phyloP scores from a whole-genome alignment of 1,284 basidiomycete genomes.

The Ustilago loliicola region DNA sequence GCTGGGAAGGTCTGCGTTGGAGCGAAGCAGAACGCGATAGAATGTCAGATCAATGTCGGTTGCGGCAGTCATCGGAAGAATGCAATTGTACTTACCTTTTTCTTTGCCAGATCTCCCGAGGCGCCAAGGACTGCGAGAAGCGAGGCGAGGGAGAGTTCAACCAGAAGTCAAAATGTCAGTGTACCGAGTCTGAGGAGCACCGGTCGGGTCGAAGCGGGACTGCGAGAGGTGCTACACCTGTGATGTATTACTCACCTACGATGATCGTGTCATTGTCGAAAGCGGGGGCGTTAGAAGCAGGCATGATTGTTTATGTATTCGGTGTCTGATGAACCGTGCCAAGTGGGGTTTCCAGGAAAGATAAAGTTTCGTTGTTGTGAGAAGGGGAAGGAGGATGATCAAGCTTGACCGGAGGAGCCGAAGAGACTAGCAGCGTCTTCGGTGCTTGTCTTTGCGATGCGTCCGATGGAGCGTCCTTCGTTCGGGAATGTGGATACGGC shows the following conservation, averaged over 20 bases:
- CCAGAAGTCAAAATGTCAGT: not conserved
- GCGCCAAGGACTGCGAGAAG: conserved; percentile 84
- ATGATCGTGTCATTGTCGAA: conserved; percentile 65
- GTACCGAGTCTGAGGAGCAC: not conserved
- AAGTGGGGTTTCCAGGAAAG: not conserved
- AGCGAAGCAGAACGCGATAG: not conserved
- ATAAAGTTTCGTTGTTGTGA: not conserved
- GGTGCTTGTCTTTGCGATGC: not conserved
- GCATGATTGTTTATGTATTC: conserved; percentile 29
- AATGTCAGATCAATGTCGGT: not conserved
- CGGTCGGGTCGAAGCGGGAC: not conserved
- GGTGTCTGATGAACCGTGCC: not conserved
- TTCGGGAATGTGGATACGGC: not conserved
- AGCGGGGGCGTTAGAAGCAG: conserved; percentile 44
- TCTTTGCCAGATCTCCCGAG: conserved; percentile 97
- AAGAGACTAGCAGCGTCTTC: not conserved
- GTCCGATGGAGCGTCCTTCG: not conserved
- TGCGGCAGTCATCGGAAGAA: no score
- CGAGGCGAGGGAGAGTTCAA: not conserved
- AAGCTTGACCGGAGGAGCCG: not conserved
- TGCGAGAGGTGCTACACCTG: not conserved
- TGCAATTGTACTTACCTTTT: conserved; percentile 79
- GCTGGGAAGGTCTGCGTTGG: conserved; percentile 63
- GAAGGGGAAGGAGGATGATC: not conserved
- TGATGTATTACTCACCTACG: conserved; percentile 58